Evolutionary conservation across 441 rosid genomes (phyloP).

Genomic region (Jatropha multifida): DNA sequence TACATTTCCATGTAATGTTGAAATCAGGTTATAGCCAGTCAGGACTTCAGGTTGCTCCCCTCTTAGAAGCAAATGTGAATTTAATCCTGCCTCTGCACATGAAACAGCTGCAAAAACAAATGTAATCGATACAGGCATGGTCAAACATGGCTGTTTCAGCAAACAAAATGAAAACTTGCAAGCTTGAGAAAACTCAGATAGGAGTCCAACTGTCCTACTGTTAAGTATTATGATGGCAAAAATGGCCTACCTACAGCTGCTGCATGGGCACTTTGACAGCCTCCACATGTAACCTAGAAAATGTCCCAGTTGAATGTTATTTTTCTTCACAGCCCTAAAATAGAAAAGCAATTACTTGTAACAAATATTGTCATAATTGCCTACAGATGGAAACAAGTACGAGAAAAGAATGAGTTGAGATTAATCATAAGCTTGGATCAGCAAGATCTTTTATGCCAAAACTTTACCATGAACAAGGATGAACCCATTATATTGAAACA

Average conservation of each 20-base stretch:
- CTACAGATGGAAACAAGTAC: neutral
- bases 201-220: neutral
- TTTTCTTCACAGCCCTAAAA: conserved; percentile 21
- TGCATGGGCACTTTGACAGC: conserved; percentile 93
- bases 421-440: neutral
- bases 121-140: conserved; percentile 17
- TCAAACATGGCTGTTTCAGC: neutral
- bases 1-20: conserved; percentile 69
- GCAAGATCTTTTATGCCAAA: neutral
- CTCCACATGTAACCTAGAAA: conserved; percentile 92
- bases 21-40: conserved; percentile 81
- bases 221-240: conserved; percentile 1
- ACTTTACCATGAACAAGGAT: neutral
- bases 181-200: conserved; percentile 4
- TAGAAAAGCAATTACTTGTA: conserved; percentile 8
- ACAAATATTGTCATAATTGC: conserved; percentile 2
- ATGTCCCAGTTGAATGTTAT: conserved; percentile 32
- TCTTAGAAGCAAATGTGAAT: conserved; percentile 78
- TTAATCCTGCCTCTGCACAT: conserved; percentile 84
- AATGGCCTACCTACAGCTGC: conserved; percentile 70
- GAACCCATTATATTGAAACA: neutral
- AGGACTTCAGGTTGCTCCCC: conserved; percentile 82
- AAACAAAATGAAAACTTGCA: neutral
- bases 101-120: conserved; percentile 72
- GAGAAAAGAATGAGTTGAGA: neutral